phyloP scores from a whole-genome alignment of 2,329 filamentous ascomycete species.

The Clarireedia sp. region DNA sequence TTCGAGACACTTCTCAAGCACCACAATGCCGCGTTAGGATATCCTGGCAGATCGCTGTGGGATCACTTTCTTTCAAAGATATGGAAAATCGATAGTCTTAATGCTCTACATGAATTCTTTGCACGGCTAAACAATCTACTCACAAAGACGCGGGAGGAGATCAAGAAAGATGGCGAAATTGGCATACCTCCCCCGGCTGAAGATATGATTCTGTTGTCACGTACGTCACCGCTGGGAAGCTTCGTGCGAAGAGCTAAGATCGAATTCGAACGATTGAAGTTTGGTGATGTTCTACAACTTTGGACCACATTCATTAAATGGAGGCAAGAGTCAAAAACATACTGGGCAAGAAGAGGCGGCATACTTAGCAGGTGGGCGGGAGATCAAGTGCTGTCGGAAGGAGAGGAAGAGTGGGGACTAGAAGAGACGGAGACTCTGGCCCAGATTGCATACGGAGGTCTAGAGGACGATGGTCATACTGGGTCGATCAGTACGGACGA shows the following conservation, averaged over 20 bases:
- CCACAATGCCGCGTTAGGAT: conserved; percentile 43
- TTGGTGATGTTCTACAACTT: conserved; percentile 67
- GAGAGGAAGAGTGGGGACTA: conserved; percentile 44
- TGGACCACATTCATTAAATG: conserved; percentile 82
- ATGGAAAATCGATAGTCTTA: conserved; percentile 76
- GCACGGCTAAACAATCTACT: conserved; percentile 49
- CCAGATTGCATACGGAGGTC: conserved; percentile 24
- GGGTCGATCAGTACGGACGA: conserved; percentile 64
- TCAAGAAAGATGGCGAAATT: conserved; percentile 45
- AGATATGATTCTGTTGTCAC: conserved; percentile 54
- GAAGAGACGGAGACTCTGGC: conserved; percentile 35
- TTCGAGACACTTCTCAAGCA: conserved; percentile 51
- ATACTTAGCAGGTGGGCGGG: conserved; percentile 41
- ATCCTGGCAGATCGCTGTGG: conserved; percentile 78
- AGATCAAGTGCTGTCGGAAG: conserved; percentile 46
- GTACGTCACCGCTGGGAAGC: conserved; percentile 70
- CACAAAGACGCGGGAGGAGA: conserved; percentile 53
- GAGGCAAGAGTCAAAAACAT: conserved; percentile 61
- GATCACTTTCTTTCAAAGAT: conserved; percentile 74
- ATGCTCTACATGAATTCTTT: conserved; percentile 75
- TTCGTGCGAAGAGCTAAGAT: conserved; percentile 71
- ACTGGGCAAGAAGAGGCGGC: conserved; percentile 49
- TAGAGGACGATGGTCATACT: conserved; percentile 26
- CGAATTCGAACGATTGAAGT: conserved; percentile 74
- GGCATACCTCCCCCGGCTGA: conserved; percentile 40